Evolutionary conservation across 345 rosid genomes (phyloP), one percentile per base, ranked within the genome.

Genomic region (Fremontodendron californicum): DNA sequence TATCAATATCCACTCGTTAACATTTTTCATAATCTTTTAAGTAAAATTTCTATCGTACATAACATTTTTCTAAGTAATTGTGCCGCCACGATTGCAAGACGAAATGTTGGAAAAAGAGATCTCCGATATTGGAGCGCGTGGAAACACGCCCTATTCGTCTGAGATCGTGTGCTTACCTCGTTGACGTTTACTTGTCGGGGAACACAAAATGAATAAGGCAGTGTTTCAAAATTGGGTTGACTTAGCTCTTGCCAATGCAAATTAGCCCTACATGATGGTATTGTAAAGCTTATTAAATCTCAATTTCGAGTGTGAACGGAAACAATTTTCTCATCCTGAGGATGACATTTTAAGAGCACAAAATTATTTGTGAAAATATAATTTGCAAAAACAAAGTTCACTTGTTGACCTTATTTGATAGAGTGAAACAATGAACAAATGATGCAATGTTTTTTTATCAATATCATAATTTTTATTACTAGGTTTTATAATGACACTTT

Each of bases 11-110:
- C n/a, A n/a, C n/a, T n/a, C n/a, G n/a, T n/a, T n/a, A n/a, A n/a
- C n/a, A n/a, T n/a, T n/a, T n/a, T n/a, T n/a, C n/a, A n/a, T n/a
- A n/a, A n/a, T n/a, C n/a, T n/a, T n/a, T n/a, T n/a, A n/a, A n/a
- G 48, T 45, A 45, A 7, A 45, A 45, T 0, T 45, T 45, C 48
- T 45, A 49, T 16, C 6, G 55, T 49, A 49, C 19, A 49, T 19
- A 49, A 3, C 3, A 16, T 6, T 40, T 25, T 18, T 6, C 18
- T 15, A 21, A 74, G 16, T 25, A 63, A 45, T 35, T 6, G 75
- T 82, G 85, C 86, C 88, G 86, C 85, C 83, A 75, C 77, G 58
- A 63, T 58, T 68, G 86, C 76, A 39, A 43, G 76, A 78, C 48
- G 48, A 45, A 45, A 45, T 45, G 48, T 10, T 10, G 48, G 12